Conservation (phyloP, 208 protist genomes). For the Acanthamoeba royreba region DNA sequence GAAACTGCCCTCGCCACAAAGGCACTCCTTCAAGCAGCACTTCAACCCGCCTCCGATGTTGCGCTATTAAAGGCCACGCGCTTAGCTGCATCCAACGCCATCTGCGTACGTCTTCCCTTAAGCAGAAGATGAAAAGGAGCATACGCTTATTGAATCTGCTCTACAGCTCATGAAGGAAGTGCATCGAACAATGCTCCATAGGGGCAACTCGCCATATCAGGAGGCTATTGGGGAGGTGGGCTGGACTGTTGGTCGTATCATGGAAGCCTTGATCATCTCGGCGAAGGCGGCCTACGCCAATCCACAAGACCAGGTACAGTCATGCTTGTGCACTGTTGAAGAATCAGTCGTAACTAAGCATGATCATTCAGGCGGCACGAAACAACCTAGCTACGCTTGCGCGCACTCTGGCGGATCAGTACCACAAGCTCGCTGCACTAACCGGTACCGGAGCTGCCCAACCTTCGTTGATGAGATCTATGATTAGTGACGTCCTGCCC, state of each 20-base stretch:
- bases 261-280: constrained; percentile 26
- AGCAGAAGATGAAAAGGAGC: background rate
- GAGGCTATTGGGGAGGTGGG: background rate
- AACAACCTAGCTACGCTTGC: background rate
- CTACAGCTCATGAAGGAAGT: background rate
- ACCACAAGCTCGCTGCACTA: background rate
- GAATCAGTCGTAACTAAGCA: background rate
- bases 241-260: background rate
- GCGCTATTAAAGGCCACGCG: background rate
- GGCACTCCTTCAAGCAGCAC: background rate
- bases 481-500: too few relatives aligned
- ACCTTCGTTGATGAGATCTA: too few relatives aligned
- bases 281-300: constrained; percentile 4
- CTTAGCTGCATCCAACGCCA: background rate
- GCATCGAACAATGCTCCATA: background rate
- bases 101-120: background rate
- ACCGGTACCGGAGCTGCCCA: background rate
- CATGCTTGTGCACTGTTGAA: background rate
- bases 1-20: background rate
- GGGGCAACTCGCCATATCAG: background rate
- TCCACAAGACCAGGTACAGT: background rate
- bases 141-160: background rate
- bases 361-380: background rate
- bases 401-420: background rate
- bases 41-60: background rate